Conservation (phyloP, 2,329 filamentous ascomycete genomes). For the Camillea tinctor region DNA sequence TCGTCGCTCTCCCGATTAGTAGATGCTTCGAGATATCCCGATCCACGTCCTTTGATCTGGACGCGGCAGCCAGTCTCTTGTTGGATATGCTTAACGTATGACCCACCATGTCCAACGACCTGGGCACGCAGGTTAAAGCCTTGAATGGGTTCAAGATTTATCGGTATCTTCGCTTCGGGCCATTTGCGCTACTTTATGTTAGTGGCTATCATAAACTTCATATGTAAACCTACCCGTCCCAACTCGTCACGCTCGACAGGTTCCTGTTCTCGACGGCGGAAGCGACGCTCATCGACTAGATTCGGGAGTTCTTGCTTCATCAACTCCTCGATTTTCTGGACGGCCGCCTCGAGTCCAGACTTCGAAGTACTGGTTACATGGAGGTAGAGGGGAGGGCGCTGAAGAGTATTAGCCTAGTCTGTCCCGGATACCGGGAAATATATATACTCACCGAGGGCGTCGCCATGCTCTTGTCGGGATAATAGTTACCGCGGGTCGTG, state of each 20-base stretch:
- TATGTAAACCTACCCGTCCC: constrained; percentile 67
- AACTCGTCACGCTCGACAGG: constrained; percentile 86
- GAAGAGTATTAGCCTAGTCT: constrained; percentile 12
- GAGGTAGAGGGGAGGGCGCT: constrained; percentile 93
- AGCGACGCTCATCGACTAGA: constrained; percentile 89
- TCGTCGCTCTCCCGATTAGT: constrained; percentile 93
- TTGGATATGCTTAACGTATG: constrained; percentile 98
- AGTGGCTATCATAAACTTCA: constrained; percentile 1
- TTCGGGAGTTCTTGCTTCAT: constrained; percentile 96
- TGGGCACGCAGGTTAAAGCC: constrained; percentile 96
- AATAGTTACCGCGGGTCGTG: constrained; percentile 94
- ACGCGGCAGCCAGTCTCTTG: constrained; percentile 93
- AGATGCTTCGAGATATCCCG: constrained; percentile 85
- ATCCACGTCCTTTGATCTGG: constrained; percentile 95
- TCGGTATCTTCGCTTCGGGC: constrained; percentile 93
- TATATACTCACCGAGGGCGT: constrained; percentile 73
- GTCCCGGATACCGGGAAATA: not conserved
- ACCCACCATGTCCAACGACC: constrained; percentile 90
- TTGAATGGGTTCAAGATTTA: constrained; percentile 83
- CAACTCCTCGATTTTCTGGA: constrained; percentile 86
- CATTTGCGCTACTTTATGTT: constrained; percentile 78
- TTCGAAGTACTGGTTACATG: constrained; percentile 93
- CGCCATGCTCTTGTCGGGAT: constrained; percentile 96
- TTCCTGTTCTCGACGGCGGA: constrained; percentile 79
- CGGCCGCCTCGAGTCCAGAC: constrained; percentile 84